Conservation (phyloP, 306 rosid genomes). For the Gillenia trifoliata region DNA sequence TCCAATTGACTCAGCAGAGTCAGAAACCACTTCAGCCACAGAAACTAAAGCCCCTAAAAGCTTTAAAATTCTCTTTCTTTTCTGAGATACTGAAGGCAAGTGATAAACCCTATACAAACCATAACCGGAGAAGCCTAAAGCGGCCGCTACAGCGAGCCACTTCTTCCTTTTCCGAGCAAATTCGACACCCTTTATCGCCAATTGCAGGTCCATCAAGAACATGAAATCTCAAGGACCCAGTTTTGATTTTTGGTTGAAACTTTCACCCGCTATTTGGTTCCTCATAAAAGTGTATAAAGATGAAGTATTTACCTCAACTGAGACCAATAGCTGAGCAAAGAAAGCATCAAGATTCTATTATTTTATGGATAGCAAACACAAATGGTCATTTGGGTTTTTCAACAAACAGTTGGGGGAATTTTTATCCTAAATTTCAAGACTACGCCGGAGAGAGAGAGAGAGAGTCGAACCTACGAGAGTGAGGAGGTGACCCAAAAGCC, state of each 20-base stretch:
- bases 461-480: constrained; percentile 4
- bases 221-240: constrained; percentile 11
- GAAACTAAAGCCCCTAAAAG: constrained; percentile 48
- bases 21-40: constrained; percentile 55
- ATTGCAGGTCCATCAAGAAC: constrained; percentile 45
- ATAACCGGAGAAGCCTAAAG: constrained; percentile 56
- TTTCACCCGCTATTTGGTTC: not conserved
- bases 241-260: not conserved
- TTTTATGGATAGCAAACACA: not conserved
- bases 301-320: not conserved
- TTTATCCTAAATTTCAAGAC: not conserved
- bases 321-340: not conserved
- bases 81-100: constrained; percentile 47
- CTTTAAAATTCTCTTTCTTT: constrained; percentile 49
- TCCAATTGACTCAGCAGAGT: constrained; percentile 61
- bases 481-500: not conserved
- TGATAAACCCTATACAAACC: constrained; percentile 49
- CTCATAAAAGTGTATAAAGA: not conserved
- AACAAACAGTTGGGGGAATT: not conserved
- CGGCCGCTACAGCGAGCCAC: constrained; percentile 41
- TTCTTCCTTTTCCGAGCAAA: constrained; percentile 48
- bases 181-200: constrained; percentile 37
- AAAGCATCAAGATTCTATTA: not conserved
- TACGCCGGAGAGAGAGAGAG: not conserved
- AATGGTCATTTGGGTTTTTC: not conserved